Conservation (phyloP, 2,329 filamentous ascomycete genomes). For the Pseudogymnoascus sp. region DNA sequence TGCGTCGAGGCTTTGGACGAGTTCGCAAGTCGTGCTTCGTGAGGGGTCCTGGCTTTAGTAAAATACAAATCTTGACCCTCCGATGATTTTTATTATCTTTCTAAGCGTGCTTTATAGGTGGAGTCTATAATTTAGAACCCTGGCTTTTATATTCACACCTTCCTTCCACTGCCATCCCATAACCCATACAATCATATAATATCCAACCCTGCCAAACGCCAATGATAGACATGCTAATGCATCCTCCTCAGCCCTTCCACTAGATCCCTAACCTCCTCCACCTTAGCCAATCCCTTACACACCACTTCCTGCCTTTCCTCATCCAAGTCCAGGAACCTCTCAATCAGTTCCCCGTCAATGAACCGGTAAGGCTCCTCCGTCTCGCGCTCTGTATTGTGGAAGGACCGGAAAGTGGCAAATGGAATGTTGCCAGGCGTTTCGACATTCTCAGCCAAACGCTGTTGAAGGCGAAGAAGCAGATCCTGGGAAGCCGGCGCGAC, state of each 20-base stretch:
- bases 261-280: conserved; percentile 55
- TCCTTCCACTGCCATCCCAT: neutral
- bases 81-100: neutral
- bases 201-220: neutral
- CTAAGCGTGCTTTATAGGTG: neutral
- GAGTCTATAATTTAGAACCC: neutral
- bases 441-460: conserved; percentile 58
- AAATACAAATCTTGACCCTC: neutral
- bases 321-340: conserved; percentile 69
- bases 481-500: conserved; percentile 68
- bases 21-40: neutral
- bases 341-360: conserved; percentile 85
- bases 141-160: neutral
- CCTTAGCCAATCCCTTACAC: conserved; percentile 48
- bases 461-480: conserved; percentile 74
- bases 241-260: conserved; percentile 57
- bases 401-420: conserved; percentile 76
- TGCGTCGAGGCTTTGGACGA: neutral
- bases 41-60: neutral
- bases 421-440: conserved; percentile 63
- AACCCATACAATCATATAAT: neutral
- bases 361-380: conserved; percentile 76
- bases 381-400: conserved; percentile 63
- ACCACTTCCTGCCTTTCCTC: conserved; percentile 48
- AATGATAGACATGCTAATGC: conserved; percentile 36